These are phyloP conservation scores for Cyberlindnera euphorbiae DNA, from an alignment of 805 yeast species.

Conservation along the genomic window DNA sequence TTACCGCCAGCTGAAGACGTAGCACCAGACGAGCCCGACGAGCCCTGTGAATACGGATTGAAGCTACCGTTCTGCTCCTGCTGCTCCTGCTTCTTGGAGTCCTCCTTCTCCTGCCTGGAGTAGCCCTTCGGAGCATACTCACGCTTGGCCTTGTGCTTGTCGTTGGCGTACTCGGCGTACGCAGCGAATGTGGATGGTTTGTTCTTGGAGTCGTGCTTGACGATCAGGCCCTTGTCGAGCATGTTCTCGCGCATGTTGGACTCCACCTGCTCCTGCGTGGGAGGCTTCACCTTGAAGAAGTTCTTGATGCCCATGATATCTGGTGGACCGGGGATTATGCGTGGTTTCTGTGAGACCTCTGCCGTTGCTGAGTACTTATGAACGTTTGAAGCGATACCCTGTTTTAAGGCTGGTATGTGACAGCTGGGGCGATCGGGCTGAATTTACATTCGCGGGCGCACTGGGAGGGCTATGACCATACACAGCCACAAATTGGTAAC, in stretches of 20 bases:
- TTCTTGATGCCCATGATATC: slow-evolving; percentile 43
- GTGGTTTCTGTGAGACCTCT: no score
- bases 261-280: slow-evolving; percentile 39
- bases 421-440: slow-evolving; percentile 1
- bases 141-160: slow-evolving; percentile 28
- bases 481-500: no score
- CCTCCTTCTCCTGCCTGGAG: slow-evolving; percentile 25
- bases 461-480: no score
- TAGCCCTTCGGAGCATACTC: slow-evolving; percentile 38
- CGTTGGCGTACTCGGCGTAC: slow-evolving; percentile 42
- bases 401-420: no score
- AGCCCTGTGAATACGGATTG: slow-evolving; percentile 5
- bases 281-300: slow-evolving; percentile 41
- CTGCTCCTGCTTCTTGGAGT: slow-evolving; percentile 9
- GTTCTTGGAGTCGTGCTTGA: slow-evolving; percentile 29
- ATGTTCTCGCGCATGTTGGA: slow-evolving; percentile 38
- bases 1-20: slow-evolving; percentile 4
- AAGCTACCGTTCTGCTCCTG: slow-evolving; percentile 1
- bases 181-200: slow-evolving; percentile 42
- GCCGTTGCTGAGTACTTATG: no score
- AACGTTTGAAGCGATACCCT: no score
- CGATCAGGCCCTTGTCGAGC: slow-evolving; percentile 38
- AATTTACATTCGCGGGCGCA: neutral
- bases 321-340: neutral
- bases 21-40: neutral